Evolutionary conservation across 148 eudicot genomes (phyloP).

Genomic region (Hydrangea macrophylla): DNA sequence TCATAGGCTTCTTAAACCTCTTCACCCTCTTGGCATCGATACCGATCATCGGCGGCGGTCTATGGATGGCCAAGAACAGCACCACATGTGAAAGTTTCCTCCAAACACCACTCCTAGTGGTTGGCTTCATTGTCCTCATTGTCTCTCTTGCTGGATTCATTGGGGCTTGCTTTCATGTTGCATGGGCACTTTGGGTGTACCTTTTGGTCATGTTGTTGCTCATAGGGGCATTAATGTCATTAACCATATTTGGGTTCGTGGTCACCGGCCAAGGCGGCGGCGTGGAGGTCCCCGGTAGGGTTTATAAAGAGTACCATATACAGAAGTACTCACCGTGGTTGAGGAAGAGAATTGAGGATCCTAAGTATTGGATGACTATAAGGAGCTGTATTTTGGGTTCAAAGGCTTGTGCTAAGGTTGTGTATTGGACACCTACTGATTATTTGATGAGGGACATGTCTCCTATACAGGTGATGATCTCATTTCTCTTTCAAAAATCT

Average conservation of each 20-base stretch:
- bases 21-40: slow-evolving; percentile 82
- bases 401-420: slow-evolving; percentile 64
- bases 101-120: slow-evolving; percentile 71
- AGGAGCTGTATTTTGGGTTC: slow-evolving; percentile 74
- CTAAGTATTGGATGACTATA: slow-evolving; percentile 54
- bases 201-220: slow-evolving; percentile 65
- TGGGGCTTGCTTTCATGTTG: slow-evolving; percentile 83
- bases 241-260: slow-evolving; percentile 80
- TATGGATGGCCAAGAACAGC: slow-evolving; percentile 71
- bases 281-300: slow-evolving; percentile 43
- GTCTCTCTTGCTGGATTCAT: slow-evolving; percentile 83
- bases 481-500: neutral
- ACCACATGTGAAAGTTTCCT: slow-evolving; percentile 81
- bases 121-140: slow-evolving; percentile 71
- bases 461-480: slow-evolving; percentile 66
- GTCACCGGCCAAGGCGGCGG: slow-evolving; percentile 79
- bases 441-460: slow-evolving; percentile 66
- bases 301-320: slow-evolving; percentile 63
- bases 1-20: slow-evolving; percentile 86
- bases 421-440: slow-evolving; percentile 73
- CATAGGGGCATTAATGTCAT: slow-evolving; percentile 43
- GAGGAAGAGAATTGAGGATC: slow-evolving; percentile 46
- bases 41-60: slow-evolving; percentile 88
- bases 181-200: slow-evolving; percentile 84
- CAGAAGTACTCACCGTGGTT: slow-evolving; percentile 68